Base-by-base conservation (phyloP, 179 eudicot species). In the Silene coronaria region DNA sequence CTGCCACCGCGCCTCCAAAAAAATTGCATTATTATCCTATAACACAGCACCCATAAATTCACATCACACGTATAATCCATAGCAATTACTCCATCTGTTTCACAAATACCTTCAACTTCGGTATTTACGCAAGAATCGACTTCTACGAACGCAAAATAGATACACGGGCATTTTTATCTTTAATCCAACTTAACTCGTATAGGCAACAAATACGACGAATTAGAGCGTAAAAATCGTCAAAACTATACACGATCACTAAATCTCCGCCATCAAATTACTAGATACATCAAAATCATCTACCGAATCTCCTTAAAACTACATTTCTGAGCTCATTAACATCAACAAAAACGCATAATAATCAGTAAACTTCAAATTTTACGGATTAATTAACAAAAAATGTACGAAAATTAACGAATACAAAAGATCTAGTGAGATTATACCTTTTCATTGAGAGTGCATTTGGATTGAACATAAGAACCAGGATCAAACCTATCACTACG, bases 381-480 rank as follows among this genome's bases (percentile, higher is more conserved):
- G 23, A 12, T 17, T 12, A 6, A 21, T 1, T 1, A 66, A 2
- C 59, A 46, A 2, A 14, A 14, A 17, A 72, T 14, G 0, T 55
- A 69, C 4, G 8, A 48, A 63, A n/a, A n/a, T n/a, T 0, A 27
- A 59, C 0, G 30, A 66, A 9, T 59, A 53, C 16, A 38, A 70
- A 36, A 45, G 22, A 58, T 7, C 21, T 17, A 28, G 51, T 7
- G 5, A 22, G 0, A 61, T 23, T 7, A 28, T 10, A 85, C 88
- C 88, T 86, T 86, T 21, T 86, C 88, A 23, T 77, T 86, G 45
- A 86, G 86, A 48, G 88, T 81, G 6, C 85, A 86, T 73, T 86
- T 86, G 75, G 86, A 79, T 76, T 86, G 83, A 62, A 86, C 88
- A 66, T 83, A 86, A 12, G 76, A 61, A 66, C 76, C 80, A 68